A percentile compares a stretch with the other conserved stretches of the same genome.
These are phyloP conservation scores for Salix arbutifolia DNA, from an alignment of 345 rosid genomes.

Conservation along the genomic window DNA sequence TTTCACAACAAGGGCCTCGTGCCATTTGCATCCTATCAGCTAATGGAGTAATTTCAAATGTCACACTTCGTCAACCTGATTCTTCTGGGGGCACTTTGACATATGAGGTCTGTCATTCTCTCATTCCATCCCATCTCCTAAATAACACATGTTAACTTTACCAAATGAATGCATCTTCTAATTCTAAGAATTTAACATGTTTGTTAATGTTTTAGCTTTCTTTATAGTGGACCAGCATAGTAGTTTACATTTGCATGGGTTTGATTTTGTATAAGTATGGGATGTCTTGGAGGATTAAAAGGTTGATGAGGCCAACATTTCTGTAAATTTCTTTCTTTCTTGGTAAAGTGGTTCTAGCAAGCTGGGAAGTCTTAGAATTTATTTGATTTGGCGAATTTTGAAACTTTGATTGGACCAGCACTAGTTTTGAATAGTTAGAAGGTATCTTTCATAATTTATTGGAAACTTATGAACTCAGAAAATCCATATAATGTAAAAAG, in stretches of 20 bases:
- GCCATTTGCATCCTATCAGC: conserved; percentile 92
- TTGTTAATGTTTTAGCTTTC: not conserved
- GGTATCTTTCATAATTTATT: not conserved
- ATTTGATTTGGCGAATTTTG: not conserved
- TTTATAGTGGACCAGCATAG: not conserved
- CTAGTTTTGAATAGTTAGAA: not conserved
- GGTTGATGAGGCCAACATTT: not conserved
- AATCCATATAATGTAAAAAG: not conserved
- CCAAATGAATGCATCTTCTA: not conserved
- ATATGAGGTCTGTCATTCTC: conserved; percentile 60
- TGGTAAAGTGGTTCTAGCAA: not conserved
- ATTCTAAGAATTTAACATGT: not conserved
- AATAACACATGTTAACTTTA: not conserved
- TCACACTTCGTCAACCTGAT: conserved; percentile 96
- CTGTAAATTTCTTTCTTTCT: not conserved
- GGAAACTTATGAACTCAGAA: not conserved
- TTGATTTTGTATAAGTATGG: not conserved
- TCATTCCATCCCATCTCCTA: not conserved
- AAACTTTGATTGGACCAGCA: not conserved
- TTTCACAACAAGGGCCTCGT: conserved; percentile 99
- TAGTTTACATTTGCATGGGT: not conserved
- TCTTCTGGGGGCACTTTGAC: conserved; percentile 98
- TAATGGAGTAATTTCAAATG: conserved; percentile 86
- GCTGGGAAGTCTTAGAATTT: not conserved
- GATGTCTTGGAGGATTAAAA: not conserved